These are phyloP conservation scores for Lentithecium fluviatile DNA, from an alignment of 495 filamentous ascomycete species.

Conservation along the genomic window DNA sequence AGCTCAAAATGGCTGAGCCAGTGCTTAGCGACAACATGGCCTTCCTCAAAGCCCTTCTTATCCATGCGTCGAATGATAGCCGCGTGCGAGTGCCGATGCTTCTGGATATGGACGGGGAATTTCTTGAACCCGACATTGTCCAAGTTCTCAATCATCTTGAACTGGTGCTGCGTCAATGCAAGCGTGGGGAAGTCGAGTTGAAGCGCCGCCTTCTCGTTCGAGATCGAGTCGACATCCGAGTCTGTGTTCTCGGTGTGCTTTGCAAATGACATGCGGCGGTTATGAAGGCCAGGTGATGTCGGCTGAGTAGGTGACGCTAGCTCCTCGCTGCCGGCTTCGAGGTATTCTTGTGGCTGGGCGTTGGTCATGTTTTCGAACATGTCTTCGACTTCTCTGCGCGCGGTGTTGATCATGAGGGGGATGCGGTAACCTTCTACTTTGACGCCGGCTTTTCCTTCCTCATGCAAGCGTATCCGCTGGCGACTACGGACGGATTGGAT, in stretches of 20 bases:
- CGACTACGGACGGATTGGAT: slow-evolving; percentile 71
- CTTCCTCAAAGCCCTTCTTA: slow-evolving; percentile 66
- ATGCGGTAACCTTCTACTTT: slow-evolving; percentile 67
- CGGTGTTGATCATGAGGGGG: slow-evolving; percentile 70
- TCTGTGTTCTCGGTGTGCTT: neutral
- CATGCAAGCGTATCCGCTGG: slow-evolving; percentile 72
- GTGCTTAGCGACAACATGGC: slow-evolving; percentile 73
- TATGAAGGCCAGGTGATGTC: neutral
- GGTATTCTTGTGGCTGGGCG: slow-evolving; percentile 60
- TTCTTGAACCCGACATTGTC: slow-evolving; percentile 75
- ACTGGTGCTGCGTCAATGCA: slow-evolving; percentile 75
- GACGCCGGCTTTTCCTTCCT: slow-evolving; percentile 64
- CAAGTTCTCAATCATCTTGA: slow-evolving; percentile 74
- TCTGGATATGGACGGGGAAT: slow-evolving; percentile 83
- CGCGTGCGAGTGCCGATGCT: slow-evolving; percentile 76
- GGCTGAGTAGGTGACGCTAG: slow-evolving; percentile 10
- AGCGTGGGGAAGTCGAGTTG: slow-evolving; percentile 60
- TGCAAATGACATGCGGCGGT: neutral
- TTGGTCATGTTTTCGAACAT: slow-evolving; percentile 69
- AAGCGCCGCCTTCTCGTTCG: slow-evolving; percentile 10
- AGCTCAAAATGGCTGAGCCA: slow-evolving; percentile 77
- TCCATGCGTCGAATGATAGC: slow-evolving; percentile 79
- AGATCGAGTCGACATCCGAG: slow-evolving; percentile 3
- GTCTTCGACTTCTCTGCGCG: slow-evolving; percentile 69
- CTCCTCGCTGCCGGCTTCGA: slow-evolving; percentile 49